Evolutionary conservation across 106 monocot genomes (phyloP), one percentile per base, ranked within the genome.

Genomic region (Xerophyta viscosa): DNA sequence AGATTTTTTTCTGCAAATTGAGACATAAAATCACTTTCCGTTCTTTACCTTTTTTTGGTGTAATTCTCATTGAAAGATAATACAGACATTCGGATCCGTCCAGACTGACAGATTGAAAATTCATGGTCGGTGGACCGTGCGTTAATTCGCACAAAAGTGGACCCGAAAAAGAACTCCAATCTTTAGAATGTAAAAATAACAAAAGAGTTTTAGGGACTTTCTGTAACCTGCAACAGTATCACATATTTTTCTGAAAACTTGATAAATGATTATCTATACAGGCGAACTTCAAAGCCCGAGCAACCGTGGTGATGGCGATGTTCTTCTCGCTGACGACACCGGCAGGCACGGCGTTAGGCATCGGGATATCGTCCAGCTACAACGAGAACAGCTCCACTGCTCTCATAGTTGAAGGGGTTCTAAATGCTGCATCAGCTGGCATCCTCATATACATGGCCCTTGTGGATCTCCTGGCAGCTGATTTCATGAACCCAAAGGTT

Each of bases 301-400:
- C 41, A 6, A 57, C 37, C 15, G 22, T 42, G 22, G 37, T 41
- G 7, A 37, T 57, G 57, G 57, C 41, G 14, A 14, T 41, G 20
- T 57, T 57, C 24, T 57, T 57, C 57, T 57, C 57, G n/a, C 22
- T 42, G 14, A 57, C 57, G 6, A 26, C 57, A 0, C 57, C 57
- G 13, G 8, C 41, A 1, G 57, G 57, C 25, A 57, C 41, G 3
- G 57, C 39, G 5, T 22, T 57, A 2, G 57, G 57, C 39, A 24
- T 57, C 9, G 57, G 22, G 8, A 9, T 57, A 41, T 57, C 57
- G 0, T 41, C 25, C 0, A 24, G 22, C 24, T 57, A 57, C 41
- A 25, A 42, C 13, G 57, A 57, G 24, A 39, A 37, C 24, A 57
- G 57, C 41, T 42, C 57, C 8, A 57, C 57, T 7, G 57, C 57